Evolutionary conservation across 1,139 yeast species (phyloP).

Genomic region (Taphrina wiesneri): DNA sequence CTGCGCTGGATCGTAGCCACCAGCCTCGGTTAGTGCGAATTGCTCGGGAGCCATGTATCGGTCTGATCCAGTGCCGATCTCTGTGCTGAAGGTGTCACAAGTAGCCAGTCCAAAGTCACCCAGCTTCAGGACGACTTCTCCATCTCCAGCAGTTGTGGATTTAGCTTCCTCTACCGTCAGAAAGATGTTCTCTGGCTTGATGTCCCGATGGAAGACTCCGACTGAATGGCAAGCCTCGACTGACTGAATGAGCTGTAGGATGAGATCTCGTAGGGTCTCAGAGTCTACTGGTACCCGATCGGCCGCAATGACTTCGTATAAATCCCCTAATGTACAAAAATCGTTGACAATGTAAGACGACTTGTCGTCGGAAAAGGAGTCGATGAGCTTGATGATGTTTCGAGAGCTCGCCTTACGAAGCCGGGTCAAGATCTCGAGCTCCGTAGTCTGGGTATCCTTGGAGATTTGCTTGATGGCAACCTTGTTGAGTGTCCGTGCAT

Average conservation of each 20-base stretch:
- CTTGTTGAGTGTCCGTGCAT: constrained; percentile 43
- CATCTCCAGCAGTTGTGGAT: constrained; percentile 77
- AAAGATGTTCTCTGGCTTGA: constrained; percentile 82
- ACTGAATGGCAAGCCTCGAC: constrained; percentile 80
- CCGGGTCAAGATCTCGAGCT: constrained; percentile 30
- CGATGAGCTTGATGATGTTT: constrained; percentile 64
- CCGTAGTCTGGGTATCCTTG: constrained; percentile 17
- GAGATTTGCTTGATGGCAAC: constrained; percentile 31
- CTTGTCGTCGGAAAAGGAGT: constrained; percentile 65
- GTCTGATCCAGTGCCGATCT: constrained; percentile 91
- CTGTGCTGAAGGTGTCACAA: constrained; percentile 60
- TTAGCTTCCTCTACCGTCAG: constrained; percentile 60
- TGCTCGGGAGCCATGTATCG: constrained; percentile 97
- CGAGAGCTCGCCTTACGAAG: constrained; percentile 51
- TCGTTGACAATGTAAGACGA: constrained; percentile 69
- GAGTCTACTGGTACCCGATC: constrained; percentile 70
- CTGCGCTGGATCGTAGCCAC: constrained; percentile 77
- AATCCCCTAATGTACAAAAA: constrained; percentile 86
- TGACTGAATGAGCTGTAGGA: constrained; percentile 80
- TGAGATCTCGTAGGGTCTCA: constrained; percentile 66
- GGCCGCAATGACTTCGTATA: constrained; percentile 86
- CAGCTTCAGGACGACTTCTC: constrained; percentile 84
- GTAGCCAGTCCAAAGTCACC: constrained; percentile 97
- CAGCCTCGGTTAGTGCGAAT: constrained; percentile 48
- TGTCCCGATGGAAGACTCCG: constrained; percentile 90